A percentile compares a stretch with the other conserved stretches of the same genome.
phyloP scores from a whole-genome alignment of 2,329 filamentous ascomycete genomes.

The Herpotrichia juniperi region DNA sequence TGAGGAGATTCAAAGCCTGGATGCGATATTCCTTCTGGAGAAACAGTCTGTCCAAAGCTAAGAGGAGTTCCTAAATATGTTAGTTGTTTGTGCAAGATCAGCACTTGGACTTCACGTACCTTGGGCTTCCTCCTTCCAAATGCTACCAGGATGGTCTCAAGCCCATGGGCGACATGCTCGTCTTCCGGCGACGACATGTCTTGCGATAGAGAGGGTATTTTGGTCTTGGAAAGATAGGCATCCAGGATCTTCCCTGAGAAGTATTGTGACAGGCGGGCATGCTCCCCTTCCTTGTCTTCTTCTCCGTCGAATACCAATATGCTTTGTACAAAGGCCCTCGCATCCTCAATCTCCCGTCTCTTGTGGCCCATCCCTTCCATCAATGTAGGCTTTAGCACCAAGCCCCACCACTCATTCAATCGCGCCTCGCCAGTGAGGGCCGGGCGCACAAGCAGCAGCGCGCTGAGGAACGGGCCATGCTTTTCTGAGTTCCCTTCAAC shows the following conservation, averaged over 20 bases:
- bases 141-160: conserved; percentile 59
- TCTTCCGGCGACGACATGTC: conserved; percentile 50
- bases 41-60: conserved; percentile 69
- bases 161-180: conserved; percentile 55
- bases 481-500: conserved; percentile 63
- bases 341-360: conserved; percentile 68
- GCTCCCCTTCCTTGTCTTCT: conserved; percentile 56
- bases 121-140: conserved; percentile 73
- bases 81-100: conserved; percentile 8
- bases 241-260: conserved; percentile 61
- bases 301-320: conserved; percentile 69
- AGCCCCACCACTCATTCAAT: conserved; percentile 74
- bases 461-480: conserved; percentile 70
- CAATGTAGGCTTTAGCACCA: conserved; percentile 60
- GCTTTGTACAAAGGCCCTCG: conserved; percentile 67
- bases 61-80: conserved; percentile 66
- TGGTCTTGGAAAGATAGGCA: conserved; percentile 51
- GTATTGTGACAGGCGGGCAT: conserved; percentile 51
- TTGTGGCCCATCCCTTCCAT: conserved; percentile 65
- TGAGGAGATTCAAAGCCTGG: conserved; percentile 69
- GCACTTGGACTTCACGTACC: conserved; percentile 47
- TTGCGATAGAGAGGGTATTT: conserved; percentile 43
- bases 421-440: conserved; percentile 67
- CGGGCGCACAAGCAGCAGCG: conserved; percentile 69
- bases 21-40: conserved; percentile 68